A percentile compares a stretch with the other conserved stretches of the same genome.
phyloP scores from a whole-genome alignment of 1,284 basidiomycete species.

The Tremellales sp. region DNA sequence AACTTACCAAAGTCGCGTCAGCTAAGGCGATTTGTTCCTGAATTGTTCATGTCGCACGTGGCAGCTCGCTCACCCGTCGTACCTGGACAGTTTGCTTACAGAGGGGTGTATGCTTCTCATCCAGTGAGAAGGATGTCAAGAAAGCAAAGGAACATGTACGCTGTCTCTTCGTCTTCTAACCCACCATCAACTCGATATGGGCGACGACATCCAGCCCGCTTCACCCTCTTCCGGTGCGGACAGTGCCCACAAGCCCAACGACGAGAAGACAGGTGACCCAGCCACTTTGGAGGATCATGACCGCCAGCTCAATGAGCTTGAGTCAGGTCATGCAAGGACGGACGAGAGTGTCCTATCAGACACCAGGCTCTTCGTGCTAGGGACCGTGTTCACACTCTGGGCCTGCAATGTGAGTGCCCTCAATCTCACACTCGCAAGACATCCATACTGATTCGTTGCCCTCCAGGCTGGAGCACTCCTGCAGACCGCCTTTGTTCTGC shows the following conservation, averaged over 20 bases:
- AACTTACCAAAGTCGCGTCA: slow-evolving; percentile 3
- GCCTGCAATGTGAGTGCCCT: background rate
- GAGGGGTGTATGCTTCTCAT: too few relatives aligned
- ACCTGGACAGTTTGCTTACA: too few relatives aligned
- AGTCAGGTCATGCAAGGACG: background rate
- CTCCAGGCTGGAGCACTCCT: background rate
- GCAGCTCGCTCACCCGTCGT: too few relatives aligned
- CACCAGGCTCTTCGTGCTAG: background rate
- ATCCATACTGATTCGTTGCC: background rate
- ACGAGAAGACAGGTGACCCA: background rate
- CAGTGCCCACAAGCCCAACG: background rate
- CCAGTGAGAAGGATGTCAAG: too few relatives aligned
- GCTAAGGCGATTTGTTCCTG: too few relatives aligned
- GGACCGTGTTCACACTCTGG: background rate
- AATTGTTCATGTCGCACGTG: too few relatives aligned
- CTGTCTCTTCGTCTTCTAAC: background rate
- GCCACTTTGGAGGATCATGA: too few relatives aligned
- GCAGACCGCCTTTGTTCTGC: background rate
- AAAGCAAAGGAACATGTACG: background rate
- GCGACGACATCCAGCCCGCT: too few relatives aligned
- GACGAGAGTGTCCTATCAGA: background rate
- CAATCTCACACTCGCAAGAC: background rate
- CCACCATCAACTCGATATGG: too few relatives aligned
- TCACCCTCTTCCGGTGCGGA: background rate
- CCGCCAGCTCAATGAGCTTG: too few relatives aligned